Evolutionary conservation across 1,284 basidiomycete genomes (phyloP).

Genomic region (Retiboletus flavoniger): DNA sequence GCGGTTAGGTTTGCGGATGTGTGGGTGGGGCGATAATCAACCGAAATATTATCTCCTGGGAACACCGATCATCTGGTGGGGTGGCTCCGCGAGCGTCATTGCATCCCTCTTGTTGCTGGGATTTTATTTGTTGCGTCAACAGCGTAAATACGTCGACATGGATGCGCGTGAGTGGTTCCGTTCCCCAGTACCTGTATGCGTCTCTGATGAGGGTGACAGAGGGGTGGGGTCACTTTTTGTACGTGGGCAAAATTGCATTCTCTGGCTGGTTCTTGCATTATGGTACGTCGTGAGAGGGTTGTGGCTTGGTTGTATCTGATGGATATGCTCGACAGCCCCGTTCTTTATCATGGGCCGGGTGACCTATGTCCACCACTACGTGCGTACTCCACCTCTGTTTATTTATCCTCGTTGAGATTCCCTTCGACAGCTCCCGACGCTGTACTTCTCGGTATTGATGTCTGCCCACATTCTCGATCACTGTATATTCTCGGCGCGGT

Average conservation of each 20-base stretch:
- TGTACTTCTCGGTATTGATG: constrained; percentile 96
- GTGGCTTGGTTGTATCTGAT: constrained; percentile 8
- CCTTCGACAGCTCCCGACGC: constrained; percentile 73
- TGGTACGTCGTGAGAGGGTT: constrained; percentile 45
- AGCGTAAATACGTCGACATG: constrained; percentile 91
- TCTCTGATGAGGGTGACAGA: constrained; percentile 40
- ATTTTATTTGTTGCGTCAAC: constrained; percentile 79
- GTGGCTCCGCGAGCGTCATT: constrained; percentile 67
- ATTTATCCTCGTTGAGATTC: constrained; percentile 1
- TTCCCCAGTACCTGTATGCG: neutral
- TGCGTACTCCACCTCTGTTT: constrained; percentile 37
- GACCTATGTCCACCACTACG: constrained; percentile 88
- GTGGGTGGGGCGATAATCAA: constrained; percentile 89
- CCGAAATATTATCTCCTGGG: constrained; percentile 95
- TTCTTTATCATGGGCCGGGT: constrained; percentile 97
- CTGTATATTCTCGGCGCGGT: constrained; percentile 78
- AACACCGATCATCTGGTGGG: constrained; percentile 94
- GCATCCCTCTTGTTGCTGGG: constrained; percentile 53
- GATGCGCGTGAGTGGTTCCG: constrained; percentile 59
- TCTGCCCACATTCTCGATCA: constrained; percentile 89
- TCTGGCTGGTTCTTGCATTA: constrained; percentile 94
- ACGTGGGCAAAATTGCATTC: constrained; percentile 88
- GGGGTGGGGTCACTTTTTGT: constrained; percentile 94
- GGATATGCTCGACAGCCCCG: constrained; percentile 55
- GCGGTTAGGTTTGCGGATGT: constrained; percentile 90